Evolutionary conservation across 352 stramenopile species (phyloP), one percentile per base, ranked within the genome.

Genomic region (Lagenidium giganteum): DNA sequence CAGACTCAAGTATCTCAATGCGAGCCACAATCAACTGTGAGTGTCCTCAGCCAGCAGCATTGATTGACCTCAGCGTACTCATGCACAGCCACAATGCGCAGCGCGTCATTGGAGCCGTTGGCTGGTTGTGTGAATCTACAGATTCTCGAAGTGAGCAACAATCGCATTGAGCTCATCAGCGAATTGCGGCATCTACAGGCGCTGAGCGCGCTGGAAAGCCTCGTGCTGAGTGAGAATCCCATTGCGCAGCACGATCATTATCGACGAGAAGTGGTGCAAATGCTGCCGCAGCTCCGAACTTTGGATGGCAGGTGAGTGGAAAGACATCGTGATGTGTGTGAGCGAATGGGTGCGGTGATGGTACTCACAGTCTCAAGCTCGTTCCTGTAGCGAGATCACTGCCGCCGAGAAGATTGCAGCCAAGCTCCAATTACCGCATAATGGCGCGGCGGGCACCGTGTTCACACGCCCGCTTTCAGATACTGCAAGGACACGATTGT

Each of bases 1-100:
- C 1, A 18, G 54, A 18, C 61, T 89, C 41, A 42, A 47, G 34
- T 67, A 77, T 37, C 58, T 90, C 29, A 53, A 71, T 16, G 47
- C 87, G 31, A 63, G 62, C n/a, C 30, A 51, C 47, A 90, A 90
- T 39, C 40, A 39, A 27, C 64, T 90, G 70, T 79, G 43, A 34
- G 65, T 55, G 7, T 27, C 27, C n/a, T 25, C 26, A 49, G 16
- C 18, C 4, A 28, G 8, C 21, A 38, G 20, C 44, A 27, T 8
- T 29, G 18, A 13, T 41, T 0, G n/a, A 12, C 44, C 8, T 24
- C 27, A 12, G 16, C 20, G 9, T 42, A 14, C 40, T 11, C 4
- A 26, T 28, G 24, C 26, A 20, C n/a, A n/a, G n/a, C n/a, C n/a
- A n/a, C n/a, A n/a, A n/a, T n/a, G n/a, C n/a, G 14, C 21, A 79